Base-by-base conservation (phyloP, 352 stramenopile species). In the Phytopythium helicoides region DNA sequence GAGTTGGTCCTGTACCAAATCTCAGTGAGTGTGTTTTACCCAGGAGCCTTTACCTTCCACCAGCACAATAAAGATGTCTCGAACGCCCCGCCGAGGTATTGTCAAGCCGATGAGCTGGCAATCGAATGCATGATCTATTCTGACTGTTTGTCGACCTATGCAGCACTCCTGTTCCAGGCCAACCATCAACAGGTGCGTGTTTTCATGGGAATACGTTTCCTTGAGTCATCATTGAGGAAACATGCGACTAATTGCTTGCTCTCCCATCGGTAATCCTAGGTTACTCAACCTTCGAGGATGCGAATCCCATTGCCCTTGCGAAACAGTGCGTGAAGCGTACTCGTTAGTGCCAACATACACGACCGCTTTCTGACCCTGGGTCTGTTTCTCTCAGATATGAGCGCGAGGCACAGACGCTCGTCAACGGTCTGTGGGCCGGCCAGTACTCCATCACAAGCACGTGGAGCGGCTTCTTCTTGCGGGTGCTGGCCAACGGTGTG, bases 1-100 rank as follows among this genome's bases (percentile, higher is more conserved):
- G 75, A 92, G 47, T 41, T 94, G 21, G 54, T 76, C 42, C 52
- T 86, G 39, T 92, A 87, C 65, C 78, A 78, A 39, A 89, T 96
- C 18, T 79, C 68, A 19, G 70, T 98, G 23, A 76, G 78, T 47
- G 70, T 98, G 31, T 92, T 86, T 12, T 98, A 95, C 67, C 94
- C 94, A 33, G 91, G 91, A 16, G 92, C 60, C 12, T 71, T 62
- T 11, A 61, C 51, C 3, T 65, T 60, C 39, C 61, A 66, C 41
- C 54, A 60, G 3, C 46, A n/a, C 19, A 42, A 6, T 31, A 7
- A 4, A n/a, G 33, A 16, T 7, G 33, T 22, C 21, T 34, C 19
- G 16, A 41, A 26, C 14, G 19, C 33, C 14, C 18, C 33, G 18
- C 33, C 46, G 6, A 52, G 46, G 46, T 41, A 33, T 9, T n/a